A percentile compares a stretch with the other conserved stretches of the same genome.
These are phyloP conservation scores for Berberis vulgaris DNA, from an alignment of 164 flowering plant species.

Conservation along the genomic window DNA sequence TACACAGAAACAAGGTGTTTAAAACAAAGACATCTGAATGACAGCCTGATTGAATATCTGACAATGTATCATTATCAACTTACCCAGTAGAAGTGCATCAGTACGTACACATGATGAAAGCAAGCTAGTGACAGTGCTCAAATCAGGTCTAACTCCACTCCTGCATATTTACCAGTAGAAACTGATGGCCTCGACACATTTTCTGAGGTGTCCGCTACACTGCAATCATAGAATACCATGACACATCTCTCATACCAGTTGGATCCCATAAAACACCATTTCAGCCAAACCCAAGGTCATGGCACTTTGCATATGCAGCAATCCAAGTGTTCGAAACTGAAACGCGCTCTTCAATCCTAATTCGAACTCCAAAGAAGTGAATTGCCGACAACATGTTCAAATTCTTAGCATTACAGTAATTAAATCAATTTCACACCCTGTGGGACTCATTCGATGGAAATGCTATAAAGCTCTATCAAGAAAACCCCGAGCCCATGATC, in stretches of 20 bases:
- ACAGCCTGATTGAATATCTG: neutral
- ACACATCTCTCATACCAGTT: slow-evolving; percentile 25
- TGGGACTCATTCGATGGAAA: neutral
- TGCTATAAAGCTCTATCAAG: neutral
- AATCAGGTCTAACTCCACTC: slow-evolving; percentile 34
- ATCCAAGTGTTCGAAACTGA: slow-evolving; percentile 51
- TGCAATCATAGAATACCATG: slow-evolving; percentile 54
- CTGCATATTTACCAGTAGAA: slow-evolving; percentile 27
- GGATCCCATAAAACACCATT: slow-evolving; percentile 32
- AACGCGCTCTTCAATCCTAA: slow-evolving; percentile 29
- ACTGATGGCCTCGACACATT: slow-evolving; percentile 14
- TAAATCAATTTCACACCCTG: neutral
- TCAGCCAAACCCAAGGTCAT: slow-evolving; percentile 30
- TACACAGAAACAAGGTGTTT: neutral
- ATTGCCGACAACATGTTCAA: slow-evolving; percentile 17
- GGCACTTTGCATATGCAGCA: slow-evolving; percentile 42
- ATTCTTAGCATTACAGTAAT: slow-evolving; percentile 9
- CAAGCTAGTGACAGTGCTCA: slow-evolving; percentile 36
- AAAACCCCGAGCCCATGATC: neutral
- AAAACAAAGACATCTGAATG: neutral
- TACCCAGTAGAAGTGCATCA: neutral
- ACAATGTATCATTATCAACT: neutral
- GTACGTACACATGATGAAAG: slow-evolving; percentile 4
- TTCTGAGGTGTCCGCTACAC: slow-evolving; percentile 21
- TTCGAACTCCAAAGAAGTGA: slow-evolving; percentile 34